These are phyloP conservation scores for Trametes sanguinea DNA, from an alignment of 768 basidiomycete species.

Conservation along the genomic window DNA sequence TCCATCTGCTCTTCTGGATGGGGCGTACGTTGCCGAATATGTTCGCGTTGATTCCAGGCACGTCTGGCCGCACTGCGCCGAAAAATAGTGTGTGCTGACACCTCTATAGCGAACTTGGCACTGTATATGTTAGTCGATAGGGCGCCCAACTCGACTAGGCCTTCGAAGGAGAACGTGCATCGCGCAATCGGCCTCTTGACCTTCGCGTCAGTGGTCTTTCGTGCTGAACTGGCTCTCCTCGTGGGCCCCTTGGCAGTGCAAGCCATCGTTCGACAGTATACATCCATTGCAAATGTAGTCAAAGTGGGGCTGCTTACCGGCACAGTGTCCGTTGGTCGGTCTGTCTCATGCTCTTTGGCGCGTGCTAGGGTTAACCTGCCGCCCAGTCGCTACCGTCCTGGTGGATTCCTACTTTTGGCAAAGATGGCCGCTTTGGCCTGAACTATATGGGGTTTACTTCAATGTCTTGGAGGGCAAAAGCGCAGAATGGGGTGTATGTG, in stretches of 20 bases:
- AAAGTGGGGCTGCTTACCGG: slow-evolving; percentile 53
- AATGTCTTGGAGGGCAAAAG: slow-evolving; percentile 88
- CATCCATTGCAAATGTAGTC: slow-evolving; percentile 46
- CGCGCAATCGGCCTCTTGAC: slow-evolving; percentile 61
- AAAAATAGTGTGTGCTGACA: not conserved
- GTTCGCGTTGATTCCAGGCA: slow-evolving; percentile 83
- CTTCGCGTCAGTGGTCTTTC: slow-evolving; percentile 68
- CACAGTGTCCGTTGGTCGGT: slow-evolving; percentile 53
- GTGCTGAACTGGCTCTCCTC: slow-evolving; percentile 76
- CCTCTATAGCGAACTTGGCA: slow-evolving; percentile 56
- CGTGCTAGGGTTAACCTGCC: not conserved
- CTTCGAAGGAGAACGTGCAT: slow-evolving; percentile 38
- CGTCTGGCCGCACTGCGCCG: slow-evolving; percentile 6
- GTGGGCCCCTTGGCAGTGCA: slow-evolving; percentile 64
- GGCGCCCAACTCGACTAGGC: slow-evolving; percentile 41
- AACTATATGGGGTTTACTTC: slow-evolving; percentile 75
- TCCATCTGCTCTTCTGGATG: slow-evolving; percentile 93
- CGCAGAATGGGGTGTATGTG: slow-evolving; percentile 87
- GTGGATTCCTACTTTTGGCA: slow-evolving; percentile 92
- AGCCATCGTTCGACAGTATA: slow-evolving; percentile 43
- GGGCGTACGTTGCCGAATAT: slow-evolving; percentile 93
- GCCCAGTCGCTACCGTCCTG: slow-evolving; percentile 54
- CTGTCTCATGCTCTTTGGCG: not conserved
- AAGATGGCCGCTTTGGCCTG: slow-evolving; percentile 79
- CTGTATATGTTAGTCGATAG: slow-evolving; percentile 49